These are phyloP conservation scores for Tylopilus sp. DNA, from an alignment of 768 basidiomycete genomes.

Conservation along the genomic window DNA sequence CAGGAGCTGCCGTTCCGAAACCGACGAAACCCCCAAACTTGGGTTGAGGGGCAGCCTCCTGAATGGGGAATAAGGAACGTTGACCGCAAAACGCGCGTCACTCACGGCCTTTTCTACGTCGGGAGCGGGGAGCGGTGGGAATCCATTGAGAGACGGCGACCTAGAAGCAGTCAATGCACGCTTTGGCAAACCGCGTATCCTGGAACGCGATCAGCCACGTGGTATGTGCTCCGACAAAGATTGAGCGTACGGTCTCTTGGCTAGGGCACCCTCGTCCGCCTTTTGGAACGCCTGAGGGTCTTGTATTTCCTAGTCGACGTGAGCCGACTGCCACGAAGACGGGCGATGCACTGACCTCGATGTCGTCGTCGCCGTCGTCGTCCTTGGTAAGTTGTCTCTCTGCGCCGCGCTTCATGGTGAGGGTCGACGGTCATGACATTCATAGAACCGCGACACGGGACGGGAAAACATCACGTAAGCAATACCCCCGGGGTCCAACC, in stretches of 20 bases:
- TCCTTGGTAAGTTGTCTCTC: constrained; percentile 69
- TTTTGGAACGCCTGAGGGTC: constrained; percentile 48
- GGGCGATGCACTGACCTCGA: constrained; percentile 23
- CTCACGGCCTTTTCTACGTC: constrained; percentile 25
- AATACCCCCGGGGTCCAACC: constrained; percentile 13
- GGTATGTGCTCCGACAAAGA: neutral
- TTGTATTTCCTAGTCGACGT: constrained; percentile 37
- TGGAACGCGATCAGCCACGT: constrained; percentile 27
- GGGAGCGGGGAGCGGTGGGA: constrained; percentile 24
- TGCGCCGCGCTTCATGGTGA: constrained; percentile 69
- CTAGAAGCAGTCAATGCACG: constrained; percentile 31
- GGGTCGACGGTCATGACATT: neutral
- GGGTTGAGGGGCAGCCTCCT: constrained; percentile 31
- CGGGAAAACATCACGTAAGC: constrained; percentile 23
- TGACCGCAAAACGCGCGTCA: constrained; percentile 14
- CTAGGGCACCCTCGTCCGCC: constrained; percentile 57
- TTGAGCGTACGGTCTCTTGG: constrained; percentile 51
- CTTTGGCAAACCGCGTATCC: constrained; percentile 67
- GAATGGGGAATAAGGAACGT: constrained; percentile 13
- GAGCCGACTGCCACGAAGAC: neutral
- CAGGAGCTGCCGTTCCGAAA: constrained; percentile 40
- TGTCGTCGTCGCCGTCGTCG: constrained; percentile 37
- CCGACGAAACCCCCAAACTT: constrained; percentile 54
- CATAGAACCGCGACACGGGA: neutral
- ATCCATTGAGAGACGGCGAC: constrained; percentile 22